phyloP scores from a whole-genome alignment of 2,329 filamentous ascomycete species.

The Scedosporium dehoogii region DNA sequence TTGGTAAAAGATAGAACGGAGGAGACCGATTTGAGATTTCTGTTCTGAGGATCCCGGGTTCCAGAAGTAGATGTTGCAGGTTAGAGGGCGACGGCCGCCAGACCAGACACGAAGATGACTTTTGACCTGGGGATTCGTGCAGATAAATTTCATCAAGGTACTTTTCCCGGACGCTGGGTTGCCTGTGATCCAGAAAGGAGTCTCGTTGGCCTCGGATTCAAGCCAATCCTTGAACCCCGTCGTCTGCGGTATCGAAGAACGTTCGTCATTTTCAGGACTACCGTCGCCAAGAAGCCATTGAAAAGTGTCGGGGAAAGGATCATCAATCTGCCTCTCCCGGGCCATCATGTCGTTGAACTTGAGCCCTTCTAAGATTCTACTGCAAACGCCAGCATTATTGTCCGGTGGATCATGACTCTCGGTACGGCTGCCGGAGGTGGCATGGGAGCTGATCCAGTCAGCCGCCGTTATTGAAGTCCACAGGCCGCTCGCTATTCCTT shows the following conservation, averaged over 20 bases:
- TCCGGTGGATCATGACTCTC: background rate
- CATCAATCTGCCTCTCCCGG: background rate
- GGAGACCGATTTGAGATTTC: background rate
- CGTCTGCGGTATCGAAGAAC: background rate
- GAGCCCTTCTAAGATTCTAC: background rate
- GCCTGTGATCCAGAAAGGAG: background rate
- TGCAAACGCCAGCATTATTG: background rate
- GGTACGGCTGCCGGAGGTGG: background rate
- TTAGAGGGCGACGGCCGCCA: background rate
- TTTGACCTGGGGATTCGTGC: background rate
- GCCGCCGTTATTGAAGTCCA: background rate
- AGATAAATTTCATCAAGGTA: background rate
- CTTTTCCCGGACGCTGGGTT: background rate
- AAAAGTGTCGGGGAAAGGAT: background rate
- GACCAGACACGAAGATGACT: background rate
- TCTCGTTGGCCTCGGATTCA: background rate
- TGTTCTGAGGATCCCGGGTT: background rate
- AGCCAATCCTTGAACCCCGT: background rate
- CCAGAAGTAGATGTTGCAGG: background rate
- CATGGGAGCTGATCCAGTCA: background rate
- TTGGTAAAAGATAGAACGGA: background rate
- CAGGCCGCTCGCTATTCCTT: background rate
- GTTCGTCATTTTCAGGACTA: background rate
- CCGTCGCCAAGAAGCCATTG: background rate
- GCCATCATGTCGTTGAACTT: background rate